A percentile compares a stretch with the other conserved stretches of the same genome.
These are phyloP conservation scores for Metarhizium rileyi DNA, from an alignment of 2,329 filamentous ascomycete species.

Conservation along the genomic window DNA sequence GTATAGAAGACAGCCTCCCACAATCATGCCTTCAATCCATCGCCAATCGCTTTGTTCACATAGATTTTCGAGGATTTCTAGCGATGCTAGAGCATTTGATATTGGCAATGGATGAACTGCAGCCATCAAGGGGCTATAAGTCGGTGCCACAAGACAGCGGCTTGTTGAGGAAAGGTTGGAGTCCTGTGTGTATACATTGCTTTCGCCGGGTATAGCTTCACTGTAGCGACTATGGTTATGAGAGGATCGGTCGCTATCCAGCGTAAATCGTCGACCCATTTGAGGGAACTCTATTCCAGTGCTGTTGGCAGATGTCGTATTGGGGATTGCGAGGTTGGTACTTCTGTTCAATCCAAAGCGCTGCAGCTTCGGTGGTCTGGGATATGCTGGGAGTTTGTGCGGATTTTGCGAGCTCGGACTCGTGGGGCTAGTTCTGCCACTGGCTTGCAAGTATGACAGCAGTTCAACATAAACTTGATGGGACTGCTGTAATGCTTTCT, in stretches of 20 bases:
- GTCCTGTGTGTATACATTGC: not conserved
- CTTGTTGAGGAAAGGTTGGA: not conserved
- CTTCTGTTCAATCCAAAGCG: conserved; percentile 11
- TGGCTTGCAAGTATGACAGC: conserved; percentile 52
- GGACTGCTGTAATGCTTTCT: conserved; percentile 59
- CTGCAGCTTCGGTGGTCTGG: conserved; percentile 33
- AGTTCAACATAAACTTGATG: conserved; percentile 65
- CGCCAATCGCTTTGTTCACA: conserved; percentile 75
- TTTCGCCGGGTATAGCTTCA: not conserved
- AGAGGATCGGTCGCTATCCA: conserved; percentile 1
- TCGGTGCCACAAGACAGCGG: conserved; percentile 3
- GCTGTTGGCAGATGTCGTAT: not conserved
- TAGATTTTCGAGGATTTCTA: conserved; percentile 62
- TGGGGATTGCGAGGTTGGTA: not conserved
- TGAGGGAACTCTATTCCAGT: not conserved
- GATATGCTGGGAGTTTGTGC: conserved; percentile 44
- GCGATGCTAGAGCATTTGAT: conserved; percentile 50
- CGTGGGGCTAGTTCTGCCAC: conserved; percentile 37
- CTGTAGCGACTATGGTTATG: conserved; percentile 1
- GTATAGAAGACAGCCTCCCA: conserved; percentile 87
- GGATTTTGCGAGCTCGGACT: conserved; percentile 27
- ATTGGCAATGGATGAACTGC: conserved; percentile 28
- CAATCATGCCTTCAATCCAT: conserved; percentile 88
- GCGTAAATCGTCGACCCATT: not conserved
- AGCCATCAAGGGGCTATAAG: not conserved